Conservation (phyloP, 306 rosid genomes). For the Gynostemma pentaphyllum region DNA sequence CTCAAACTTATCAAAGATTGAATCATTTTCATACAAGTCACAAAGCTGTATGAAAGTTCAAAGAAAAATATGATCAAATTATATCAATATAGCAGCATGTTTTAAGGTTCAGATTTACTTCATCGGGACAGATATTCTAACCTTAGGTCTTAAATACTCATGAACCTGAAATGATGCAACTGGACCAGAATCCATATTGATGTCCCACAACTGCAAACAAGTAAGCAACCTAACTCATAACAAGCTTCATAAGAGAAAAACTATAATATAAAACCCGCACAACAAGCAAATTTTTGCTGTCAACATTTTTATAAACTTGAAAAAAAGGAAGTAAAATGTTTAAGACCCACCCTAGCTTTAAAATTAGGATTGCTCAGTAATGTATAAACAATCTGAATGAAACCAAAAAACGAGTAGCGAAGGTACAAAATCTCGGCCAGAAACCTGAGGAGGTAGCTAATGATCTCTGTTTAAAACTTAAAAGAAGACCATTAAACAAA, state of each 20-base stretch:
- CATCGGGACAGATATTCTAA: conserved; percentile 16
- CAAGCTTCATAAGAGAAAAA: too few relatives aligned
- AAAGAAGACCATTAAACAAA: too few relatives aligned
- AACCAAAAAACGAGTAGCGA: not conserved
- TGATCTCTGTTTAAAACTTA: not conserved
- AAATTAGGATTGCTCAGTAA: not conserved
- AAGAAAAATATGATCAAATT: conserved; percentile 15
- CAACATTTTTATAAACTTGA: too few relatives aligned
- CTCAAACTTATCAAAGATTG: conserved; percentile 89
- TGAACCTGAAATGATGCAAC: conserved; percentile 46
- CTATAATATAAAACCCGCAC: too few relatives aligned
- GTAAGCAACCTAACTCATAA: not conserved
- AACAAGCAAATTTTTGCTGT: not conserved
- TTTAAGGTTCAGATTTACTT: not conserved
- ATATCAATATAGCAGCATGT: not conserved
- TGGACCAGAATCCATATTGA: conserved; percentile 54
- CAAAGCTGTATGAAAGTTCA: conserved; percentile 42
- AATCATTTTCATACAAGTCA: conserved; percentile 93
- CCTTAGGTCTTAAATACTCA: conserved; percentile 93
- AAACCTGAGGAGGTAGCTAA: not conserved
- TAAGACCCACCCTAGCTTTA: not conserved
- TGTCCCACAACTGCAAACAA: conserved; percentile 41
- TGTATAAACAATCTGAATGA: not conserved
- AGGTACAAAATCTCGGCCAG: not conserved
- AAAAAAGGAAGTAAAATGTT: too few relatives aligned